phyloP scores from a whole-genome alignment of 331 rosid species.

The Cydonia oblonga region DNA sequence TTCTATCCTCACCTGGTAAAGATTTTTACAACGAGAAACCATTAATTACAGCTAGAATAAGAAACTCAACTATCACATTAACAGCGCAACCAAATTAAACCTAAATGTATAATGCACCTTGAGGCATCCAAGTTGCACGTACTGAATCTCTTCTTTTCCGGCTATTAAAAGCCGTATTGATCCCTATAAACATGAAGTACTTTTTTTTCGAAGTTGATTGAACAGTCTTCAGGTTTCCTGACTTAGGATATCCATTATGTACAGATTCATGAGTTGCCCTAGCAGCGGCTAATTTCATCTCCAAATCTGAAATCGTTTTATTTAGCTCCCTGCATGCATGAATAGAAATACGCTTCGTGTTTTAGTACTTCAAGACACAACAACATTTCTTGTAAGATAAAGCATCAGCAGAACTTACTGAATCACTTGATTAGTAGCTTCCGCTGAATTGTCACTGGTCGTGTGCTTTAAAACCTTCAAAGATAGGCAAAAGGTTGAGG shows the following conservation, averaged over 20 bases:
- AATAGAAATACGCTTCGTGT: conserved; percentile 11
- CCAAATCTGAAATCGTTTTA: conserved; percentile 39
- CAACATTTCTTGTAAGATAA: conserved; percentile 1
- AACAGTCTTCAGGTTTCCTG: conserved; percentile 25
- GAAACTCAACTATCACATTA: background rate
- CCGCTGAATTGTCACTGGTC: conserved; percentile 31
- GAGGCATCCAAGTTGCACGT: conserved; percentile 91
- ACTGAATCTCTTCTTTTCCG: conserved; percentile 72
- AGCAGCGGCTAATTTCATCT: conserved; percentile 39
- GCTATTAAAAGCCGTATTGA: conserved; percentile 78
- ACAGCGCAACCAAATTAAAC: background rate
- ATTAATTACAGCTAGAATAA: conserved; percentile 12
- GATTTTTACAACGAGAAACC: background rate
- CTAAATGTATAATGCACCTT: conserved; percentile 32
- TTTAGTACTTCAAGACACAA: background rate
- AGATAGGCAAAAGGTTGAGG: conserved; percentile 11
- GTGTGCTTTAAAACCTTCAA: conserved; percentile 32
- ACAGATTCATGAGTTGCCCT: conserved; percentile 23
- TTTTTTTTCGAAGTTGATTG: conserved; percentile 43
- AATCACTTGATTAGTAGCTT: conserved; percentile 26
- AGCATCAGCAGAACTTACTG: conserved; percentile 32
- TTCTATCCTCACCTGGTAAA: conserved; percentile 47
- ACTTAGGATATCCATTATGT: conserved; percentile 24
- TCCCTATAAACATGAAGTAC: conserved; percentile 73
- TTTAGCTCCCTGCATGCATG: conserved; percentile 44